Percentiles rank a stretch among this genome's conserved stretches.
Conservation (phyloP, 2,329 filamentous ascomycete species). For the Clonostachys byssicola region DNA sequence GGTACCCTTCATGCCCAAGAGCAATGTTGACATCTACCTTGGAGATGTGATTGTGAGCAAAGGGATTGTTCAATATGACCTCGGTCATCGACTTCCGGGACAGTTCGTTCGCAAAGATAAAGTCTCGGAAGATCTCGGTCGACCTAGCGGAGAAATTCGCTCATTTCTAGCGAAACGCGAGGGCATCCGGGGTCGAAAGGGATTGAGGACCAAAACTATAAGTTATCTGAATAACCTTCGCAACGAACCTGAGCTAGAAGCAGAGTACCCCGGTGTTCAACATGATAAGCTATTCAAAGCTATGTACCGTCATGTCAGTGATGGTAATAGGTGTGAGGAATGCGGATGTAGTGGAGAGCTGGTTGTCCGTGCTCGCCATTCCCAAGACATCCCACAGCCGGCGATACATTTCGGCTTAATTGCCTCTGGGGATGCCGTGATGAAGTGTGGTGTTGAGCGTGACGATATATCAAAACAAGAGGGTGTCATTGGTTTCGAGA, state of each 20-base stretch:
- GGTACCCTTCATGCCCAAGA: constrained; percentile 6
- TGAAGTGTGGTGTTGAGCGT: not conserved
- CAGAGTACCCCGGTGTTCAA: constrained; percentile 5
- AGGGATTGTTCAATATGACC: constrained; percentile 11
- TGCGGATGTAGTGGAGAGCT: not conserved
- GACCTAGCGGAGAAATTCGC: constrained; percentile 18
- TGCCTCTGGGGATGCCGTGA: not conserved
- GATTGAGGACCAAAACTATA: not conserved
- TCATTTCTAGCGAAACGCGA: not conserved
- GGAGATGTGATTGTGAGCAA: constrained; percentile 19
- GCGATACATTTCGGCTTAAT: not conserved
- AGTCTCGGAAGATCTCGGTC: constrained; percentile 14
- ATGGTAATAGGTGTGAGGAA: not conserved
- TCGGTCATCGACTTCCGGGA: constrained; percentile 11
- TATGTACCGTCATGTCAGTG: constrained; percentile 6
- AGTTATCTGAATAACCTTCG: not conserved
- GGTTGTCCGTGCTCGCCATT: constrained; percentile 6
- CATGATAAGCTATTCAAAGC: constrained; percentile 10
- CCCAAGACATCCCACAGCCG: not conserved
- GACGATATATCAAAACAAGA: not conserved
- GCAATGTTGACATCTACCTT: constrained; percentile 8
- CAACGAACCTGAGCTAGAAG: not conserved
- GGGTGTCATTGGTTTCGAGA: constrained; percentile 17
- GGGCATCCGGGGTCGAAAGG: not conserved
- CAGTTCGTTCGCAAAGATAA: constrained; percentile 15